Evolutionary conservation across 176 grass and related monocot genomes (phyloP), one percentile per base, ranked within the genome.

Genomic region (Thalia dealbata): DNA sequence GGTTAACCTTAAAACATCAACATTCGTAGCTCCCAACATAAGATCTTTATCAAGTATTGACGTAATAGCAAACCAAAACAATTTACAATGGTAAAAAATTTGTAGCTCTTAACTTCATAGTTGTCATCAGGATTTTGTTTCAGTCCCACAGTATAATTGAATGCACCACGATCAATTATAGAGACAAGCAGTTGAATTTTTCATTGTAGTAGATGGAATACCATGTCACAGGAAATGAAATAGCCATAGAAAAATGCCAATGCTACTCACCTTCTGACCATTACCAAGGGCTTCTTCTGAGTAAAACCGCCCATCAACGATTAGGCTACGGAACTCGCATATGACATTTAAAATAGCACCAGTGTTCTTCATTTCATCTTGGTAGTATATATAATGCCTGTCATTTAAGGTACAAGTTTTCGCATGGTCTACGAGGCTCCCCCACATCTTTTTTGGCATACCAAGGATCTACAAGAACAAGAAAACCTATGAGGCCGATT

Each of bases 371-470:
- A 30, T 25, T 6, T 74, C 72, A 60, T 74, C 72, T 2, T 44
- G 46, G 60, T 60, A 74, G 52, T 44, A 74, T 43, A 74, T 42
- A 43, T 74, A 74, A 30, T 60, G 59, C 29, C 60, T 74, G 12
- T 50, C 72, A 42, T 52, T 74, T 42, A 74, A 3, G 21, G 35
- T 19, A 43, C 72, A 74, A 23, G 72, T 74, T 28, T 74, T 74
- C 11, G 72, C 52, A 74, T 74, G 72, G 52, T 74, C 72, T 27
- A 74, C 54, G 12, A 74, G 72, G 30, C 0, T 60, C 18, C 60
- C 72, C 72, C 72, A 74, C 72, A 74, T 74, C 14, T 74, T 74
- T 23, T 74, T 74, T 74, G 72, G 60, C 72, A 74, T 74, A 27
- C 72, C 72, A 43, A 74, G 72, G 72, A 74, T 74, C 72, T 74